Evolutionary conservation across 1,284 basidiomycete species (phyloP), one percentile per base, ranked within the genome.

Genomic region (Exsudoporus floridanus): DNA sequence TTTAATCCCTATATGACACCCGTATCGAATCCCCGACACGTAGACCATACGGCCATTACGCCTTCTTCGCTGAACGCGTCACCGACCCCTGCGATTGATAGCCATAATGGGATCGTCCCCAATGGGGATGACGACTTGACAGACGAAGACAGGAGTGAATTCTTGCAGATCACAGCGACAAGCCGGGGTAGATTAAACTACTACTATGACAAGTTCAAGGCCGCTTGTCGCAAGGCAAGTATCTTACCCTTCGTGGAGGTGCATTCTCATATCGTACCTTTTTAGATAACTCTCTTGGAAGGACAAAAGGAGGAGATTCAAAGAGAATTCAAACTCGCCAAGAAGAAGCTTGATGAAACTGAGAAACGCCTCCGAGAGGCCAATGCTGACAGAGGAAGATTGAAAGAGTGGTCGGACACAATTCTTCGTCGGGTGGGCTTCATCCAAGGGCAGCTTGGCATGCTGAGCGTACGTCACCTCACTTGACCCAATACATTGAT

Each of bases 1-100:
- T 51, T 56, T 6, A 66, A 64, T 41, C 62, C 64, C 2, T 64
- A 64, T 36, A 42, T 68, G 64, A 64, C 63, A 23, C 63, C 63
- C 0, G 3, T 63, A 31, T 64, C 64, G 19, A 65, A 65, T 43
- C 53, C 64, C 18, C 57, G 63, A 40, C 49, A 38, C 23, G 39
- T n/a, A 5, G 35, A 47, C 31, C 28, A 50, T 41, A 5, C 16
- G 14, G 35, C 41, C 34, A 16, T 14, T 14, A 27, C 28, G 3
- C 40, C 42, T 27, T 50, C 42, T 37, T 39, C 28, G 14, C 36
- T 39, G 13, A 13, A 46, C 13, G 21, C 27, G 2, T 49, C 64
- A 21, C 63, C 60, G 9, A 61, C 45, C 25, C 41, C 44, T 19
- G 30, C 34, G 31, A 36, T n/a, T 7, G 30, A 42, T 30, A 16